These are phyloP conservation scores for Plasmodium blacklocki DNA, from an alignment of 169 alveolate species.

Conservation along the genomic window DNA sequence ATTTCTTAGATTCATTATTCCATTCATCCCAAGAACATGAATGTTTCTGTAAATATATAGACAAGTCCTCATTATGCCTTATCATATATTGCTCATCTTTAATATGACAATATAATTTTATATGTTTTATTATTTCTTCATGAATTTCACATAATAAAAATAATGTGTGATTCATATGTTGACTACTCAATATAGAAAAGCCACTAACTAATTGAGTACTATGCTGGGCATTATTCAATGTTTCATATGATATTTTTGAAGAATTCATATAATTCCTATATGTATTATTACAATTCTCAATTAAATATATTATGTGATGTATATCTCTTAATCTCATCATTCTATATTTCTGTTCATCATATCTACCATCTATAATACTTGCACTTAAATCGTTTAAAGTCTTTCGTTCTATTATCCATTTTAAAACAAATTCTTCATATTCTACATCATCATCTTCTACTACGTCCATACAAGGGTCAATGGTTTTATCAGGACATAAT, in stretches of 20 bases:
- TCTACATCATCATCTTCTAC: conserved; percentile 68
- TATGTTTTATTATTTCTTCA: conserved; percentile 47
- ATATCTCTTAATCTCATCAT: conserved; percentile 85
- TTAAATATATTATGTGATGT: conserved; percentile 84
- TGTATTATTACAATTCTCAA: conserved; percentile 82
- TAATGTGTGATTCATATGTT: conserved; percentile 80
- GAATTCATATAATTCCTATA: conserved; percentile 81
- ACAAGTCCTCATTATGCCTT: conserved; percentile 7
- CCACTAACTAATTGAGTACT: conserved; percentile 81
- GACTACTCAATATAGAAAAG: conserved; percentile 79
- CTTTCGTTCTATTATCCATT: conserved; percentile 89
- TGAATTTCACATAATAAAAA: conserved; percentile 78
- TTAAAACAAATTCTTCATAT: conserved; percentile 83
- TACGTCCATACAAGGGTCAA: background rate
- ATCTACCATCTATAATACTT: conserved; percentile 88
- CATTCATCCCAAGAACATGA: conserved; percentile 82
- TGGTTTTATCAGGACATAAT: too few relatives aligned
- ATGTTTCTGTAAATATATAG: conserved; percentile 46
- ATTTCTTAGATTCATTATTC: conserved; percentile 84
- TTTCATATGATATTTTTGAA: conserved; percentile 76
- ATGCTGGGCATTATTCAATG: conserved; percentile 76
- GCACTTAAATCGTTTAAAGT: conserved; percentile 88
- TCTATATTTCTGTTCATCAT: conserved; percentile 89
- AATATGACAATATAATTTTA: conserved; percentile 27
- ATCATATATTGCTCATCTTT: conserved; percentile 8